Evolutionary conservation across 306 rosid species (phyloP).

Genomic region (Gynostemma pentaphyllum): DNA sequence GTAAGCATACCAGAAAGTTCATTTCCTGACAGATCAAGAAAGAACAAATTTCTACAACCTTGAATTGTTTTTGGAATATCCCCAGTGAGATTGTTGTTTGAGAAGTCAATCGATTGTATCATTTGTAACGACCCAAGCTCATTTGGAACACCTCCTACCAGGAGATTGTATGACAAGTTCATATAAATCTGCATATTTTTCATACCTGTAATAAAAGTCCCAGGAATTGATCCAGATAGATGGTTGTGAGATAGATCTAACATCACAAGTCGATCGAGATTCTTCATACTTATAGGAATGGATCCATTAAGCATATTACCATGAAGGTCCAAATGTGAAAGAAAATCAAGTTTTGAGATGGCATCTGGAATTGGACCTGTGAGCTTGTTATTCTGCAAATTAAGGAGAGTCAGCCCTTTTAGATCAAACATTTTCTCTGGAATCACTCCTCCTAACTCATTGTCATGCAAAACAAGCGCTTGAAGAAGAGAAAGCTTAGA

Average conservation of each 20-base stretch:
- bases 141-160: slow-evolving; percentile 46
- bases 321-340: slow-evolving; percentile 52
- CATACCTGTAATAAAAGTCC: slow-evolving; percentile 31
- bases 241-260: slow-evolving; percentile 67
- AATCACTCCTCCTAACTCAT: slow-evolving; percentile 51
- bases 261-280: slow-evolving; percentile 26
- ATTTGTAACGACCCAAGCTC: slow-evolving; percentile 67
- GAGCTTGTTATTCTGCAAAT: slow-evolving; percentile 45
- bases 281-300: slow-evolving; percentile 51
- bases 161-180: slow-evolving; percentile 60
- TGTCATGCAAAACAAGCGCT: slow-evolving; percentile 40
- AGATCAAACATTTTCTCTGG: slow-evolving; percentile 48
- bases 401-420: slow-evolving; percentile 29
- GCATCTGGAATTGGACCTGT: slow-evolving; percentile 58
- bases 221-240: slow-evolving; percentile 49
- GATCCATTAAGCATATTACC: slow-evolving; percentile 55
- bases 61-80: slow-evolving; percentile 41
- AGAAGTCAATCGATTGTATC: slow-evolving; percentile 61
- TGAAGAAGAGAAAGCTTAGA: slow-evolving; percentile 61
- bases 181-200: slow-evolving; percentile 51
- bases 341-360: slow-evolving; percentile 54
- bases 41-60: slow-evolving; percentile 55
- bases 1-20: slow-evolving; percentile 65
- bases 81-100: slow-evolving; percentile 71
- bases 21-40: slow-evolving; percentile 68